Evolutionary conservation across 2,329 filamentous ascomycete species (phyloP), one percentile per base, ranked within the genome.

Genomic region (Orbilia javanica): DNA sequence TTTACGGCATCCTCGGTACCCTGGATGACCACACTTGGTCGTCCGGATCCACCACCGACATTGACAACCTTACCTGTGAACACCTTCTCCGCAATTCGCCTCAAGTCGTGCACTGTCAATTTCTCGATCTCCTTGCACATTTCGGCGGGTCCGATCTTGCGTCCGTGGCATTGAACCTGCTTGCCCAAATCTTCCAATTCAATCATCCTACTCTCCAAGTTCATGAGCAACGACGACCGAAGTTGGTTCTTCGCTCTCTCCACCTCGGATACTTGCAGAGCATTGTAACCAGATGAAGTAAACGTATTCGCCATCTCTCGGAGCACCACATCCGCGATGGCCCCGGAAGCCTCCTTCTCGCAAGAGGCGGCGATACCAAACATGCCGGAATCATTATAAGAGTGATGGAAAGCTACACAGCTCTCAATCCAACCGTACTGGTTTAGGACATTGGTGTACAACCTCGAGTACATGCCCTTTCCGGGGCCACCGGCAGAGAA

Each of bases 361-460:
- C 96, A 99, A 29, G 91, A 91, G 0, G 93, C 92, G 0, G 92
- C 91, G 83, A 99, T 97, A 80, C 96, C 96, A 83, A 99, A 99
- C 48, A 99, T 89, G 3, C 96, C 96, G 5, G 92, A 94, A 84
- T 99, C 96, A 0, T 93, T 96, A 88, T 99, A 99, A 55, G 92
- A 93, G 87, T 98, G 94, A 87, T 98, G 98, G 87, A 98, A 98
- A 31, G 95, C 92, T 64, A 97, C 88, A 85, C 96, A 98, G 78
- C 90, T 94, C 86, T 99, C 96, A 27, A 99, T 93, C 95, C 95
- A 99, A 81, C 92, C 93, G 85, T 97, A 91, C 85, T 98, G 94
- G 86, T 99, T 99, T 64, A 99, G 89, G 0, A 98, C 95, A 84
- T 97, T 97, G 80, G 94, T 98, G 87, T 97, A 99, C 7, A 99